Evolutionary conservation across 805 yeast genomes (phyloP), one percentile per base, ranked within the genome.

Genomic region (Scheffersomyces coipomensis): DNA sequence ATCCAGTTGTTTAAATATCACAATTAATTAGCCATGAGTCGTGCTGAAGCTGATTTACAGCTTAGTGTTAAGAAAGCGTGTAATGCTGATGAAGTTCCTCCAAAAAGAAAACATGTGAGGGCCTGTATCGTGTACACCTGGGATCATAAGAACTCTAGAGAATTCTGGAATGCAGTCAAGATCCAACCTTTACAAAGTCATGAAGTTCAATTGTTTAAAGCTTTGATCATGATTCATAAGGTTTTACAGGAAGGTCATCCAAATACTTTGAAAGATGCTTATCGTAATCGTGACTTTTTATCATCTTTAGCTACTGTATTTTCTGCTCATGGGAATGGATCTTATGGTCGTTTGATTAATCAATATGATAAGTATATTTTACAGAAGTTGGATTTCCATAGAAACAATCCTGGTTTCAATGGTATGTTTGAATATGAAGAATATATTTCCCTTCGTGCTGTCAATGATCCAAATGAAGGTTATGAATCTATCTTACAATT

Each of bases 181-280:
- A 63, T 84, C 38, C 80, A 82, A 45, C 96, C 97, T 1, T 67
- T 90, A 42, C 89, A 83, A 46, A 75, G 78, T 40, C 91, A 87
- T 53, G 95, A 88, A 48, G 76, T 90, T 13, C 95, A 86, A 62
- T 62, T 86, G 45, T 90, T 89, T 68, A 91, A 91, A 58, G 83
- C 95, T 12, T 68, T 93, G 55, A 85, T 90, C 38, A 75, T 87
- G 47, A 75, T 89, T 34, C 98, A 91, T 55, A 90, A 91, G 54
- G 91, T 93, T 5, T 66, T 91, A n/a, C 98, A 93, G 60, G 99
- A 91, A 62, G 99, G 99, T n/a, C 98, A 91, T 59, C 88, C 88
- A 11, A 76, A 87, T 19, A 81, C 88, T 5, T 66, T 91, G 52
- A 73, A 78, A 37, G 97, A 88, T 52, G 97, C 88, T 2, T 85